Evolutionary conservation across 2,329 filamentous ascomycete species (phyloP).

Genomic region (Fragosphaeria purpurea): DNA sequence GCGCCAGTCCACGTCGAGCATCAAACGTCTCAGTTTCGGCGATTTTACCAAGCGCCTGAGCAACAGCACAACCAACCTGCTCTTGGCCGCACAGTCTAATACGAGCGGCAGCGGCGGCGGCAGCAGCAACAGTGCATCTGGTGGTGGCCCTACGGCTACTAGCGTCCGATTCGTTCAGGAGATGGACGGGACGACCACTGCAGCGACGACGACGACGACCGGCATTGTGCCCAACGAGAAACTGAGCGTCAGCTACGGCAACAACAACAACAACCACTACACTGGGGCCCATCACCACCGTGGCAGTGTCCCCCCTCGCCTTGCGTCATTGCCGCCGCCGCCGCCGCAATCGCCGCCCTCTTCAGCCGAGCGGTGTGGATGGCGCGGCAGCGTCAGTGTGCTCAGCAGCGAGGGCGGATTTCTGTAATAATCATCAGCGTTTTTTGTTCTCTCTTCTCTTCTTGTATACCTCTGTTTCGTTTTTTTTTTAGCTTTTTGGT

Average conservation of each 20-base stretch:
- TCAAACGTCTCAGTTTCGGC: constrained; percentile 50
- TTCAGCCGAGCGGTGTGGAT: constrained; percentile 39
- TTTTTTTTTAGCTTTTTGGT: no score
- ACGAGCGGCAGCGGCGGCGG: constrained; percentile 37
- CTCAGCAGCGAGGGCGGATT: constrained; percentile 45
- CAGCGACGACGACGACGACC: not conserved
- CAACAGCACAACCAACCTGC: constrained; percentile 49
- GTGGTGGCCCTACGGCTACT: not conserved
- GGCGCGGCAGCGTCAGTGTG: constrained; percentile 47
- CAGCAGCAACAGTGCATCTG: constrained; percentile 13
- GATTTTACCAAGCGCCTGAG: constrained; percentile 52
- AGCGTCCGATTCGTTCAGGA: constrained; percentile 17
- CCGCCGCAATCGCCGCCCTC: constrained; percentile 17
- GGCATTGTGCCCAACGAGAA: constrained; percentile 3
- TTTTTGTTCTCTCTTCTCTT: not conserved
- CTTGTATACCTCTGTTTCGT: not conserved
- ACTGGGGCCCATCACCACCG: not conserved
- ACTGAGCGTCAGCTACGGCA: constrained; percentile 20
- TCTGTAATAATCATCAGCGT: constrained; percentile 26
- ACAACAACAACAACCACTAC: constrained; percentile 25
- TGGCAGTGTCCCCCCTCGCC: not conserved
- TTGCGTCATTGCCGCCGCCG: constrained; percentile 19
- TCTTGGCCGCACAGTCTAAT: constrained; percentile 50
- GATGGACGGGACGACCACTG: constrained; percentile 3
- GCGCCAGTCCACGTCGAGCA: constrained; percentile 42